Evolutionary conservation across 2,329 filamentous ascomycete species (phyloP).

Genomic region (Trichoderma endophyticum): DNA sequence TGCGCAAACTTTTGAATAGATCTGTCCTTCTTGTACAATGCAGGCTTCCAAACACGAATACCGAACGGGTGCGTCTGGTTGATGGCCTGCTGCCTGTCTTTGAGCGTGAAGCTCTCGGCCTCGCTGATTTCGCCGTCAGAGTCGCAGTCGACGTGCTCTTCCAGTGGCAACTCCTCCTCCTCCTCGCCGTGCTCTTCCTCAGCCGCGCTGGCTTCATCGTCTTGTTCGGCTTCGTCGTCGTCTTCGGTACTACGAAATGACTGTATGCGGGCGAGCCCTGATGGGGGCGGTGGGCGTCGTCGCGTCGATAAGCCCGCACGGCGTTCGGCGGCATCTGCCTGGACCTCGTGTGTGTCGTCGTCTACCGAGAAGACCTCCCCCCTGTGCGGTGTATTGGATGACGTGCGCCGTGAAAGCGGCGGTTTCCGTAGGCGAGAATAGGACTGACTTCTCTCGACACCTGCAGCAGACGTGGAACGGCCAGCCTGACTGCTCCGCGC

Average conservation of each 20-base stretch:
- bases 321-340: constrained; percentile 58
- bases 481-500: constrained; percentile 31
- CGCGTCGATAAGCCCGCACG: constrained; percentile 37
- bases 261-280: constrained; percentile 41
- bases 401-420: constrained; percentile 66
- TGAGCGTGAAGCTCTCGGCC: constrained; percentile 95
- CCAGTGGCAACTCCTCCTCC: constrained; percentile 42
- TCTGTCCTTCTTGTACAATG: constrained; percentile 93
- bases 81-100: constrained; percentile 94
- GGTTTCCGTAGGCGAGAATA: constrained; percentile 64
- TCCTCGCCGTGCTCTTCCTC: constrained; percentile 33
- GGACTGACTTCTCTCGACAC: constrained; percentile 47
- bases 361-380: constrained; percentile 89
- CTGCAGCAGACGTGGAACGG: constrained; percentile 41
- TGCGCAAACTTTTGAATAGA: constrained; percentile 96
- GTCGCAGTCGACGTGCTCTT: constrained; percentile 55
- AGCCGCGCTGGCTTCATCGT: constrained; percentile 20
- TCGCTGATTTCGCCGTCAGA: constrained; percentile 78
- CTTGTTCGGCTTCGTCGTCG: constrained; percentile 22
- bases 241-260: constrained; percentile 31
- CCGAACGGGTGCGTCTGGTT: constrained; percentile 98
- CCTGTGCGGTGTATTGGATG: constrained; percentile 74
- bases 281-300: constrained; percentile 34
- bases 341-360: constrained; percentile 78
- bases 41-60: constrained; percentile 98